Percentiles rank a stretch among this genome's conserved stretches.
Conservation (phyloP, 441 rosid genomes). For the Oxalis stricta region DNA sequence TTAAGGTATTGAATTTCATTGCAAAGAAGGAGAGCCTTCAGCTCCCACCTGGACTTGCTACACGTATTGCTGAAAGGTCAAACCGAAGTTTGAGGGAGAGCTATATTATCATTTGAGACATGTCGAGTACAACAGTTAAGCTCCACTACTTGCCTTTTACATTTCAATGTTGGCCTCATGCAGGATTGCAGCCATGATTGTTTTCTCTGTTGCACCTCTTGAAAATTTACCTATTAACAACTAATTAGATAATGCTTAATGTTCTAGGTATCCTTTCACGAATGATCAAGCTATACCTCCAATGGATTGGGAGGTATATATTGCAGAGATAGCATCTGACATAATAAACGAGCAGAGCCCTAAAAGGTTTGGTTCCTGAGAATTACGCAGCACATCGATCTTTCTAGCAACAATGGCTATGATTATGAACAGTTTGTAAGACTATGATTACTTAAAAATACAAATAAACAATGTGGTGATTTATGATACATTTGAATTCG, state of each 20-base stretch:
- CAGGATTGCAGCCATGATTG: not conserved
- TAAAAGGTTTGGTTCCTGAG: conserved; percentile 37
- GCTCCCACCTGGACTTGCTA: conserved; percentile 68
- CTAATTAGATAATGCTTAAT: conserved; percentile 7
- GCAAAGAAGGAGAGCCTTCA: conserved; percentile 77
- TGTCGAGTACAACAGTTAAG: conserved; percentile 89
- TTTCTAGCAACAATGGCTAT: not conserved
- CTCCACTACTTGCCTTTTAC: conserved; percentile 4
- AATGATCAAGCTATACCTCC: conserved; percentile 63
- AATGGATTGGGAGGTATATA: conserved; percentile 96
- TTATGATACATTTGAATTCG: not conserved
- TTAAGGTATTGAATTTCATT: conserved; percentile 64
- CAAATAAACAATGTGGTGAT: not conserved
- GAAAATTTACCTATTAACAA: not conserved
- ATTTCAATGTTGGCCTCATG: not conserved
- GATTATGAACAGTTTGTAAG: not conserved
- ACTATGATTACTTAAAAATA: not conserved
- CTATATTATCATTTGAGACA: conserved; percentile 76
- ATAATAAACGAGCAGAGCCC: conserved; percentile 94
- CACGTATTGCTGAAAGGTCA: conserved; percentile 72
- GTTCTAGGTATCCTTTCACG: conserved; percentile 60
- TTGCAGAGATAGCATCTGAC: conserved; percentile 72
- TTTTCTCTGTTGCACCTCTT: not conserved
- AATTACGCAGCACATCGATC: not conserved
- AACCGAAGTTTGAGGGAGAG: conserved; percentile 79